phyloP scores from a whole-genome alignment of 2,329 filamentous ascomycete species.

The Sporothrix pallida region DNA sequence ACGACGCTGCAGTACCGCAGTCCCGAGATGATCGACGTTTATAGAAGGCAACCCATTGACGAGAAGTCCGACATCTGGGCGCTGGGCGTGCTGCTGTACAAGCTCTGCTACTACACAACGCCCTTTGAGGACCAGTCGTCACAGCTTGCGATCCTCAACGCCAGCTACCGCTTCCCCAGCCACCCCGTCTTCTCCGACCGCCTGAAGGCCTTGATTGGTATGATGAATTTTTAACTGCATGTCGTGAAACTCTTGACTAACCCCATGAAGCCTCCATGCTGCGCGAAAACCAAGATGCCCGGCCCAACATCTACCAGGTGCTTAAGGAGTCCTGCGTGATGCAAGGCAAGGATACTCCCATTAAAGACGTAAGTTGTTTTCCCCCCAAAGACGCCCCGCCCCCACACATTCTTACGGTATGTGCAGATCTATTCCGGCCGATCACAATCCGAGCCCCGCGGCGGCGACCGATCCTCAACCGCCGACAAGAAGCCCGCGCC shows the following conservation, averaged over 20 bases:
- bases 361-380: slow-evolving; percentile 75
- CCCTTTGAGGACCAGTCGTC: slow-evolving; percentile 93
- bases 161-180: slow-evolving; percentile 87
- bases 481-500: slow-evolving; percentile 57
- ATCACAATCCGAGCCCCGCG: slow-evolving; percentile 66
- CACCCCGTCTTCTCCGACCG: slow-evolving; percentile 90
- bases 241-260: not conserved
- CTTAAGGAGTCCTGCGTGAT: slow-evolving; percentile 85
- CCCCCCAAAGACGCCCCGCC: not conserved
- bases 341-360: slow-evolving; percentile 83
- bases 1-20: slow-evolving; percentile 97
- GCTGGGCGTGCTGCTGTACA: slow-evolving; percentile 91
- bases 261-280: slow-evolving; percentile 76
- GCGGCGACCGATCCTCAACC: slow-evolving; percentile 57
- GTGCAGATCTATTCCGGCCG: slow-evolving; percentile 71
- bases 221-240: not conserved
- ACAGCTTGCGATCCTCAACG: slow-evolving; percentile 95
- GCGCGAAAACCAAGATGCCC: slow-evolving; percentile 74
- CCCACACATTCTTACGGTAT: slow-evolving; percentile 34
- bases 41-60: slow-evolving; percentile 92
- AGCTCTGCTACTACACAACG: slow-evolving; percentile 98
- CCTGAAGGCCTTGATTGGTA: slow-evolving; percentile 88
- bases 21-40: slow-evolving; percentile 98
- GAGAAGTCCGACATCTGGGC: slow-evolving; percentile 99
- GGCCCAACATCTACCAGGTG: slow-evolving; percentile 95